Percentiles rank a stretch among this genome's conserved stretches.
Conservation (phyloP, 1,139 yeast species). For the Fermentozyma sake region DNA sequence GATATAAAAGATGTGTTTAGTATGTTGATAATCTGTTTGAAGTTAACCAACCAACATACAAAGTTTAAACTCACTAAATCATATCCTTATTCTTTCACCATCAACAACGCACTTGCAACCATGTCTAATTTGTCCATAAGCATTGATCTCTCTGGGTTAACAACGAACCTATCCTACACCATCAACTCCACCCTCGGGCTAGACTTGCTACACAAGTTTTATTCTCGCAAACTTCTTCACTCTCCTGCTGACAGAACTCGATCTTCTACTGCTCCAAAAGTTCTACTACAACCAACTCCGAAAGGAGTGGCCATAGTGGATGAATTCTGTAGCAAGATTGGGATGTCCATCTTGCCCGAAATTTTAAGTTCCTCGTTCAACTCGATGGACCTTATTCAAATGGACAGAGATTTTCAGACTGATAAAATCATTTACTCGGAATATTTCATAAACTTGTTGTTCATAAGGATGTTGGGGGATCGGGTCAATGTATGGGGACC, state of each 20-base stretch:
- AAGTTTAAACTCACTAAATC: constrained; percentile 11
- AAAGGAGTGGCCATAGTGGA: constrained; percentile 77
- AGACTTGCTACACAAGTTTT: constrained; percentile 50
- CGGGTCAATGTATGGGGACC: constrained; percentile 70
- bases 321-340: constrained; percentile 54
- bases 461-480: constrained; percentile 61
- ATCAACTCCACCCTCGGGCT: constrained; percentile 52
- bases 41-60: constrained; percentile 19
- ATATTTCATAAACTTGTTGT: constrained; percentile 60
- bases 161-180: constrained; percentile 56
- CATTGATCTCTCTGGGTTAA: constrained; percentile 46
- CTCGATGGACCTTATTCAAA: constrained; percentile 63
- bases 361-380: constrained; percentile 56
- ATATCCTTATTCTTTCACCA: constrained; percentile 51
- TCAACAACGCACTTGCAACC: constrained; percentile 45
- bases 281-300: constrained; percentile 78
- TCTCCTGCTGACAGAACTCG: constrained; percentile 73
- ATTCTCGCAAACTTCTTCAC: constrained; percentile 66
- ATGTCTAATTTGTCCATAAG: constrained; percentile 50
- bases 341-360: constrained; percentile 40
- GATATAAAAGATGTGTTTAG: constrained; percentile 59
- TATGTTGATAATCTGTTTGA: constrained; percentile 45
- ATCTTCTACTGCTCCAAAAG: constrained; percentile 35
- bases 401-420: constrained; percentile 61
- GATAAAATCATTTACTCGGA: constrained; percentile 66